Percentiles rank a stretch among this genome's conserved stretches.
These are phyloP conservation scores for Ogataea trehalophila DNA, from an alignment of 805 yeast species.

Conservation along the genomic window DNA sequence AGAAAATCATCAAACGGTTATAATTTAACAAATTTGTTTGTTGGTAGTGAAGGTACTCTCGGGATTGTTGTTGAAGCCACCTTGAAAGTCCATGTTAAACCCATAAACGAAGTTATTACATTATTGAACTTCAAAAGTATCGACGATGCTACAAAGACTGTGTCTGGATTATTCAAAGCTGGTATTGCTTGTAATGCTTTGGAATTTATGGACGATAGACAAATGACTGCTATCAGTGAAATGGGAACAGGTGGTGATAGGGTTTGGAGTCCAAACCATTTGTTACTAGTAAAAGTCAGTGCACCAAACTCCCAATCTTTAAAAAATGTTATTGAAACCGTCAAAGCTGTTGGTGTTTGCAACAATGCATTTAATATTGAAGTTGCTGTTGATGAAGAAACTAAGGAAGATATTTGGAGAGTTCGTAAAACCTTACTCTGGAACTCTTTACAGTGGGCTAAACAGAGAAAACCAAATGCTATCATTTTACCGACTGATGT, in stretches of 20 bases:
- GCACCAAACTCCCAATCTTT: conserved; percentile 36
- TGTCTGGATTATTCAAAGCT: conserved; percentile 51
- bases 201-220: conserved; percentile 67
- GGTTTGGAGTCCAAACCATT: conserved; percentile 28
- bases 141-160: conserved; percentile 66
- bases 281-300: conserved; percentile 58
- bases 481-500: conserved; percentile 76
- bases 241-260: conserved; percentile 35
- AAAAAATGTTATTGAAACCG: conserved; percentile 40
- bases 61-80: conserved; percentile 80
- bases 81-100: conserved; percentile 60
- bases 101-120: conserved; percentile 60
- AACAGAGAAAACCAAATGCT: conserved; percentile 35
- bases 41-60: conserved; percentile 76
- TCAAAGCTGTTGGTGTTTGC: conserved; percentile 45
- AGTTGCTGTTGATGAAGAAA: conserved; percentile 58
- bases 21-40: conserved; percentile 67
- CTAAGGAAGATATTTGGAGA: conserved; percentile 64
- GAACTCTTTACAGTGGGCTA: conserved; percentile 66
- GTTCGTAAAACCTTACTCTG: conserved; percentile 70
- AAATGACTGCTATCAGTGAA: conserved; percentile 61
- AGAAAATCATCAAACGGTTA: conserved; percentile 78
- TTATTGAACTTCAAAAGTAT: conserved; percentile 65
- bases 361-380: conserved; percentile 55
- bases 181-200: conserved; percentile 72